Base-by-base conservation (phyloP, 2,329 filamentous ascomycete genomes). In the Cladosporium sp. region DNA sequence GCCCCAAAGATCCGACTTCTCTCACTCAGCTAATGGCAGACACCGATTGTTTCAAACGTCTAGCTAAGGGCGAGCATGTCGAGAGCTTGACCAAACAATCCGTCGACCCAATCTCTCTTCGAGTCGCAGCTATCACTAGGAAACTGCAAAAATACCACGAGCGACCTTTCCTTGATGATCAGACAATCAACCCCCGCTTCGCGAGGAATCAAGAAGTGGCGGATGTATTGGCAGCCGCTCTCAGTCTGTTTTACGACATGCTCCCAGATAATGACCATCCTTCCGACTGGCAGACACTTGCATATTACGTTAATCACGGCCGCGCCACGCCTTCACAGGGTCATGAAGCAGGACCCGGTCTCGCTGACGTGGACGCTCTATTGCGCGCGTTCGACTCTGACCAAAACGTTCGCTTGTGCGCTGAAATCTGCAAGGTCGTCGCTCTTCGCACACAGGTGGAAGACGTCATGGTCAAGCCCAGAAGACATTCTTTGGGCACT, bases 1-100 rank as follows among this genome's bases (percentile, higher is more conserved):
- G 38, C n/a, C 49, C 58, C 1, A 56, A 75, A 58, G 81, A 85
- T 60, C 74, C 77, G 1, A 80, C 79, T 54, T 83, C 81, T 2
- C 79, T 84, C 56, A 76, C 77, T 6, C 82, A 85, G 59, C 76
- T 75, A 51, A 62, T 81, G 0, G 77, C 77, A 45, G 63, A 67
- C 44, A 65, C 63, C 3, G 40, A 44, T 2, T 45, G 50, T 18
- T 35, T 56, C 11, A 33, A 14, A 9, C 32, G 35, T 11, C 31
- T 59, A 5, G 35, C 45, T 3, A 40, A 35, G 6, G 34, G 38
- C 9, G 40, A 19, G 18, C 19, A 13, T 7, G 13, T 45, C n/a
- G 16, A 43, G 22, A 13, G 34, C 31, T 22, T 11, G 13, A 13
- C 3, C 14, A 32, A 2, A 4, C 5, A 5, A 13, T 32, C 10